These are phyloP conservation scores for Euphorbia lathyris DNA, from an alignment of 345 rosid genomes.

Conservation along the genomic window DNA sequence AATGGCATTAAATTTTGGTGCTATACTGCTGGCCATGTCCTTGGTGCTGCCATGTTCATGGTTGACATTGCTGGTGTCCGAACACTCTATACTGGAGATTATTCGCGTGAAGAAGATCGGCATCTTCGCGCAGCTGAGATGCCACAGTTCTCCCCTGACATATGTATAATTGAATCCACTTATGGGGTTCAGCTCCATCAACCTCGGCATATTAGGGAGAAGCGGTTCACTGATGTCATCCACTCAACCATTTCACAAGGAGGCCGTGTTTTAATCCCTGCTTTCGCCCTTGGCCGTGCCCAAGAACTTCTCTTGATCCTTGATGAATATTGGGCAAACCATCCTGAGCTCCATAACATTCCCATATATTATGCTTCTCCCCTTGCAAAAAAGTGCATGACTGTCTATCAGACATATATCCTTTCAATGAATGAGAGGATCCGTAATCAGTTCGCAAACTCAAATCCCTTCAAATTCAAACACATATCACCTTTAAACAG, in stretches of 20 bases:
- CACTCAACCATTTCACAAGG: constrained; percentile 86
- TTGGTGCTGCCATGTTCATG: constrained; percentile 99
- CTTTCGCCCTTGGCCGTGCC: constrained; percentile 33
- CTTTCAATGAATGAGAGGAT: constrained; percentile 94
- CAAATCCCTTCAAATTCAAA: constrained; percentile 94
- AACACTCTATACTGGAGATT: constrained; percentile 90
- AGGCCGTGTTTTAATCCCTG: constrained; percentile 75
- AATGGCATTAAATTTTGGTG: constrained; percentile 96
- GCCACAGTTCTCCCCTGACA: constrained; percentile 95
- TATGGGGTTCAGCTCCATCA: constrained; percentile 97
- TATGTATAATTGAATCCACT: constrained; percentile 92
- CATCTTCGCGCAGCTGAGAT: constrained; percentile 95
- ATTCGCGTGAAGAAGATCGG: constrained; percentile 91
- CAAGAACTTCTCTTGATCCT: constrained; percentile 40
- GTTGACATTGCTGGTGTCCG: constrained; percentile 93
- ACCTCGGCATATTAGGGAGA: constrained; percentile 79
- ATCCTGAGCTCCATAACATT: constrained; percentile 82
- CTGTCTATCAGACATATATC: constrained; percentile 94
- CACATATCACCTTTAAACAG: constrained; percentile 75
- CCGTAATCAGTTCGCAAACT: constrained; percentile 80
- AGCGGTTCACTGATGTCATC: constrained; percentile 90
- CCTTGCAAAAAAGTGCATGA: constrained; percentile 92
- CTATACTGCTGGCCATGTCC: constrained; percentile 97
- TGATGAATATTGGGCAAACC: constrained; percentile 89
- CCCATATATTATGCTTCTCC: constrained; percentile 96